These are phyloP conservation scores for Pythium apleroticum DNA, from an alignment of 352 stramenopile genomes.

Conservation along the genomic window DNA sequence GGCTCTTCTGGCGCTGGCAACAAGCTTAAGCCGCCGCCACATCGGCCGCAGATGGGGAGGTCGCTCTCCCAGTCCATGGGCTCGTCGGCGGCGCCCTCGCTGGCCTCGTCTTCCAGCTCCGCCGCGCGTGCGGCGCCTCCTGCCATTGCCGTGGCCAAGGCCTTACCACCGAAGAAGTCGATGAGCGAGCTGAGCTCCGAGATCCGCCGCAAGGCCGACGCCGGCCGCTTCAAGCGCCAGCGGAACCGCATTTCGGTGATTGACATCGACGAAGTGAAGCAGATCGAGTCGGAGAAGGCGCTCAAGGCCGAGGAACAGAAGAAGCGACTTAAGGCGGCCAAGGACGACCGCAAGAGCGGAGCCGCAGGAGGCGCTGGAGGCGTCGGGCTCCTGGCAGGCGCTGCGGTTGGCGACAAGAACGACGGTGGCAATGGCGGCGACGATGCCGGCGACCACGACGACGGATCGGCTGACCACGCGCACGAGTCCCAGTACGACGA, in stretches of 20 bases:
- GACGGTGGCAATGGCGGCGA: not conserved
- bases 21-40: not conserved
- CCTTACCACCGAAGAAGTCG: conserved; percentile 63
- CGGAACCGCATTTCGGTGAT: conserved; percentile 87
- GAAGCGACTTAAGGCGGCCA: conserved; percentile 63
- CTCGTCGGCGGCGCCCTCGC: conserved; percentile 19
- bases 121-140: conserved; percentile 10
- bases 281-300: conserved; percentile 85
- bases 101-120: conserved; percentile 3
- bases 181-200: conserved; percentile 70
- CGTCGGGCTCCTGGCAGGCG: conserved; percentile 8
- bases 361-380: conserved; percentile 35
- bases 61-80: not conserved
- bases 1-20: not conserved
- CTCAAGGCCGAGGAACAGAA: conserved; percentile 75
- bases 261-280: conserved; percentile 86
- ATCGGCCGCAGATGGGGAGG: not conserved
- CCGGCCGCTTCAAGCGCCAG: conserved; percentile 80
- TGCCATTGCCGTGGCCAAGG: conserved; percentile 26
- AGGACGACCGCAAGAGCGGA: conserved; percentile 24
- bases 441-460: conserved; percentile 6
- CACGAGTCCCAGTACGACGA: conserved; percentile 21
- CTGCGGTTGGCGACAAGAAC: conserved; percentile 9
- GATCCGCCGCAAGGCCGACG: conserved; percentile 82
- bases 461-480: not conserved